Evolutionary conservation across 2,329 filamentous ascomycete species (phyloP).

Genomic region (Ampelomyces quisqualis): DNA sequence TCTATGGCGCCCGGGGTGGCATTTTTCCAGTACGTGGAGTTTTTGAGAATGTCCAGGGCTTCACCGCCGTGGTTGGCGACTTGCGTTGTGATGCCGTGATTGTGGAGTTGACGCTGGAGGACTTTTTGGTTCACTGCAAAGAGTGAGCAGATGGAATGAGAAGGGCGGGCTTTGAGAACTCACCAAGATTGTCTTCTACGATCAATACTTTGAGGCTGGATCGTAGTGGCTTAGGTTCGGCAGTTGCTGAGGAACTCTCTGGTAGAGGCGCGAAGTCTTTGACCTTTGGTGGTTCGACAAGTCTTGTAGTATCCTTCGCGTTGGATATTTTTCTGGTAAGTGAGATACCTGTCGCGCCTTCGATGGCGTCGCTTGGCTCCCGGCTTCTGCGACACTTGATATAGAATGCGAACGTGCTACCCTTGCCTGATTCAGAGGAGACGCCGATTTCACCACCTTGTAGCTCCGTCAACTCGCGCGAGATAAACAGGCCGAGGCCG

Average conservation of each 20-base stretch:
- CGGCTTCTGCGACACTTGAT: slow-evolving; percentile 64
- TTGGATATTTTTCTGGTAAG: slow-evolving; percentile 35
- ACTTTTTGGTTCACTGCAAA: slow-evolving; percentile 52
- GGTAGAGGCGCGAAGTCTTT: slow-evolving; percentile 40
- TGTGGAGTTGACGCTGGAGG: slow-evolving; percentile 53
- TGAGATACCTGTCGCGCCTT: slow-evolving; percentile 26
- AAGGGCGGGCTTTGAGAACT: background rate
- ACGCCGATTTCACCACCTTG: slow-evolving; percentile 81
- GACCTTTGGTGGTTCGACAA: slow-evolving; percentile 27
- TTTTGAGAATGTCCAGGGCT: slow-evolving; percentile 48
- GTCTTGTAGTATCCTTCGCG: slow-evolving; percentile 26
- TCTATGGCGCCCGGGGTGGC: slow-evolving; percentile 25
- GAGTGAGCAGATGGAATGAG: slow-evolving; percentile 1
- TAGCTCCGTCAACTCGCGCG: slow-evolving; percentile 73
- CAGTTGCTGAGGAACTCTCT: slow-evolving; percentile 6
- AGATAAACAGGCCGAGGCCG: slow-evolving; percentile 77
- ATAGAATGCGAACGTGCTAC: slow-evolving; percentile 77
- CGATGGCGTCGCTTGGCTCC: slow-evolving; percentile 37
- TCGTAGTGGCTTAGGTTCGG: slow-evolving; percentile 15
- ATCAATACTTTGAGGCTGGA: slow-evolving; percentile 42
- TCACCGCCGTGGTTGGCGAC: slow-evolving; percentile 55
- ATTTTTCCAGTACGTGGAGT: slow-evolving; percentile 47
- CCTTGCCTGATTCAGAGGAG: slow-evolving; percentile 63
- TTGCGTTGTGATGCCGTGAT: slow-evolving; percentile 49
- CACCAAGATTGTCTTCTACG: slow-evolving; percentile 47